Percentiles rank a stretch among this genome's conserved stretches.
Conservation (phyloP, 1,139 yeast genomes). For the Ashbya aceris region DNA sequence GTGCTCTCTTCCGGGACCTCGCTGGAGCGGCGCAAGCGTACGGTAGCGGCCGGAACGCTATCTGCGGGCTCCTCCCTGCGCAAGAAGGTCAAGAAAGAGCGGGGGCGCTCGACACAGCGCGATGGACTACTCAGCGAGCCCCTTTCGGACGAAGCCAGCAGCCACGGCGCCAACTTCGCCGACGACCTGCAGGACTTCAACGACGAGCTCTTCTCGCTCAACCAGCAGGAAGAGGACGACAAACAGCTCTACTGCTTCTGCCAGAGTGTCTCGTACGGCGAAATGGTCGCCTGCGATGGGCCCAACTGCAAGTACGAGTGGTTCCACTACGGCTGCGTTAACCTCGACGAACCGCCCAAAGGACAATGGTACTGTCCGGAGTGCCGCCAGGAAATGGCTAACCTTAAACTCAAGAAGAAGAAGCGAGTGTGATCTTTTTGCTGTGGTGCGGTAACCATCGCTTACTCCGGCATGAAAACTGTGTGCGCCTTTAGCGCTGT, state of each 20-base stretch:
- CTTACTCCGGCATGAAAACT: not conserved
- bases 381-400: conserved; percentile 34
- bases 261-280: conserved; percentile 60
- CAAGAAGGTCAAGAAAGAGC: conserved; percentile 17
- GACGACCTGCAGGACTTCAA: conserved; percentile 16
- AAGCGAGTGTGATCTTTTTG: conserved; percentile 2
- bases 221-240: conserved; percentile 30
- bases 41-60: conserved; percentile 11
- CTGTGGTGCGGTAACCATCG: not conserved
- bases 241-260: conserved; percentile 57
- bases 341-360: conserved; percentile 56
- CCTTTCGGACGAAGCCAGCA: conserved; percentile 8
- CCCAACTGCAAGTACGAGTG: conserved; percentile 61
- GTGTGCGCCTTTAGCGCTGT: not conserved
- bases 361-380: conserved; percentile 72
- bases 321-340: conserved; percentile 75
- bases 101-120: conserved; percentile 11
- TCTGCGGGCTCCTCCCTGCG: conserved; percentile 12
- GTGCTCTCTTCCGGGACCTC: conserved; percentile 15
- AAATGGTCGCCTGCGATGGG: conserved; percentile 75
- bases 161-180: conserved; percentile 11
- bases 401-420: conserved; percentile 20
- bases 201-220: conserved; percentile 18
- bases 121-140: conserved; percentile 8
- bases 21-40: conserved; percentile 15